These are phyloP conservation scores for Raphanus hybrid DNA, from an alignment of 441 rosid genomes.

Conservation along the genomic window DNA sequence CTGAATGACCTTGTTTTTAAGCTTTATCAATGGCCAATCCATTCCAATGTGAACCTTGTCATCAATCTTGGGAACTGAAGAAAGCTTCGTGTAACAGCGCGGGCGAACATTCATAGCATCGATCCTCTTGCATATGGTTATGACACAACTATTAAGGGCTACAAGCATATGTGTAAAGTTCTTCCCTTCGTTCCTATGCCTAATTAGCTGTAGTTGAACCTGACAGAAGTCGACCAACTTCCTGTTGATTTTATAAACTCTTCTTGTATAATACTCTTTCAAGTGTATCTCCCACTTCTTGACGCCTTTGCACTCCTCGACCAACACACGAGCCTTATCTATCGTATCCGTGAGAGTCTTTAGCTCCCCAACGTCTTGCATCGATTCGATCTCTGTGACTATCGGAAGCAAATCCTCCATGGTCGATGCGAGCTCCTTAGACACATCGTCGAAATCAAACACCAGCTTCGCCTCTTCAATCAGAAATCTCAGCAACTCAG, in stretches of 20 bases:
- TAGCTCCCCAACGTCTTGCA: background rate
- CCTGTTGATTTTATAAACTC: background rate
- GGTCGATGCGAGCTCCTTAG: background rate
- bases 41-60: no score
- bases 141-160: no score
- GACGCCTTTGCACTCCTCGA: background rate
- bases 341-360: background rate
- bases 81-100: no score
- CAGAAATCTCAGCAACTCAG: background rate
- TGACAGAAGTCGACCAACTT: background rate
- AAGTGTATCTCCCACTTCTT: background rate
- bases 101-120: no score
- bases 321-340: background rate
- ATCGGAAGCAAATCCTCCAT: background rate
- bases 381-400: background rate
- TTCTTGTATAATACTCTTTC: background rate
- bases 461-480: background rate
- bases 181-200: background rate
- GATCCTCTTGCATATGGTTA: no score
- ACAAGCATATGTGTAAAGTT: background rate
- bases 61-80: no score
- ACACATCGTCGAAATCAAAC: background rate
- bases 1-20: no score
- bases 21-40: no score
- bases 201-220: background rate